Conservation (phyloP, 495 filamentous ascomycete genomes). For the Penicillium coffeae region DNA sequence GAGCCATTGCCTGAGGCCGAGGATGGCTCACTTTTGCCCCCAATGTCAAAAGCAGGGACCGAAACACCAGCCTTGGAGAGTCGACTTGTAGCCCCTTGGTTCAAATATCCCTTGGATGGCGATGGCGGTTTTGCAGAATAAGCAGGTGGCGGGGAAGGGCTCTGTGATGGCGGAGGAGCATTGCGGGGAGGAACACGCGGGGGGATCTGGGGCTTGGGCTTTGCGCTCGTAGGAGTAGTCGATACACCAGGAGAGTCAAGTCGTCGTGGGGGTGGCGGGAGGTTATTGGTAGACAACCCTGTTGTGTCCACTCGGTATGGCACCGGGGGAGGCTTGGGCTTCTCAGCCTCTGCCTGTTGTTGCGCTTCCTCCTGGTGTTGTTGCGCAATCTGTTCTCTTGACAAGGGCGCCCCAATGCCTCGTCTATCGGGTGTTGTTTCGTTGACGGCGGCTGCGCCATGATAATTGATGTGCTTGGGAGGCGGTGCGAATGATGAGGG, state of each 20-base stretch:
- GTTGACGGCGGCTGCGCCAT: constrained; percentile 47
- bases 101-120: constrained; percentile 47
- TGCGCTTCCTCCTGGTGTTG: constrained; percentile 34
- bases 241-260: constrained; percentile 41
- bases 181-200: constrained; percentile 73
- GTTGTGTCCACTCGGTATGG: constrained; percentile 71
- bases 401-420: constrained; percentile 47
- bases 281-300: constrained; percentile 60
- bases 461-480: constrained; percentile 63
- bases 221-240: constrained; percentile 21
- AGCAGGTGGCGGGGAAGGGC: constrained; percentile 51
- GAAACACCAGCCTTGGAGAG: constrained; percentile 75
- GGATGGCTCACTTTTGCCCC: constrained; percentile 20
- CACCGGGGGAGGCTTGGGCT: constrained; percentile 51
- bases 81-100: constrained; percentile 63
- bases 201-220: constrained; percentile 44
- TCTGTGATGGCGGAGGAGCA: constrained; percentile 39
- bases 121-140: constrained; percentile 37
- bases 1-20: constrained; percentile 3
- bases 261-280: constrained; percentile 69
- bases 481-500: constrained; percentile 82
- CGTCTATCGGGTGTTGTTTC: constrained; percentile 45
- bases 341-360: constrained; percentile 37
- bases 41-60: constrained; percentile 78
- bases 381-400: constrained; percentile 33